These are phyloP conservation scores for Teunomyces barrocoloradensis DNA, from an alignment of 805 yeast genomes.

Conservation along the genomic window DNA sequence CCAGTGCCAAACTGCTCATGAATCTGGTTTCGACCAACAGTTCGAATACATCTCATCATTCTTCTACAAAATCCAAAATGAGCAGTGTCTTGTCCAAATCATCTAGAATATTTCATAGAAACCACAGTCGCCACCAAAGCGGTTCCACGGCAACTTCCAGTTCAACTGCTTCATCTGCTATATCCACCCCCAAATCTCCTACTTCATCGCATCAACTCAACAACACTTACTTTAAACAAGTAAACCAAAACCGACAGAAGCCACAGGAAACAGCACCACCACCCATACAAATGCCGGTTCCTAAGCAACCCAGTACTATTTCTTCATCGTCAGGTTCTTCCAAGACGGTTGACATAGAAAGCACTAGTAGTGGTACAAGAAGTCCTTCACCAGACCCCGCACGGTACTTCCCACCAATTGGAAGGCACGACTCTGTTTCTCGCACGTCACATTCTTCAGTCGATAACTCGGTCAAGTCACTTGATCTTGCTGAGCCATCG, in stretches of 20 bases:
- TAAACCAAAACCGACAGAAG: slow-evolving; percentile 30
- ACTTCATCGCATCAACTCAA: slow-evolving; percentile 13
- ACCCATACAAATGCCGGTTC: slow-evolving; percentile 12
- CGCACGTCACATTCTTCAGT: neutral
- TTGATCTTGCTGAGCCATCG: neutral
- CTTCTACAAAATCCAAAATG: slow-evolving; percentile 12
- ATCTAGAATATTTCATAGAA: slow-evolving; percentile 25
- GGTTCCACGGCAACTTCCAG: neutral
- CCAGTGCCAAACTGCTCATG: slow-evolving; percentile 1
- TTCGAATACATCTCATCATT: neutral
- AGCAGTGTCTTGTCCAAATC: slow-evolving; percentile 27
- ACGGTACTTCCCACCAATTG: slow-evolving; percentile 1
- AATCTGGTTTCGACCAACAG: slow-evolving; percentile 2
- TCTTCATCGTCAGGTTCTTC: neutral
- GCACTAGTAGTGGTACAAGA: neutral
- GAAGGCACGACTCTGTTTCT: neutral
- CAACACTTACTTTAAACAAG: slow-evolving; percentile 32
- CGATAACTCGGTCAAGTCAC: neutral
- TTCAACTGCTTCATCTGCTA: slow-evolving; percentile 1
- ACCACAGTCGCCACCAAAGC: slow-evolving; percentile 11
- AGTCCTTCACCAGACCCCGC: slow-evolving; percentile 1
- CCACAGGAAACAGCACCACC: slow-evolving; percentile 12
- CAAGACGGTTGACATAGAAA: neutral
- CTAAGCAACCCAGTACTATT: neutral
- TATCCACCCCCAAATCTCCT: slow-evolving; percentile 5